phyloP scores from a whole-genome alignment of 495 filamentous ascomycete genomes.

The Schizothecium vesticola region DNA sequence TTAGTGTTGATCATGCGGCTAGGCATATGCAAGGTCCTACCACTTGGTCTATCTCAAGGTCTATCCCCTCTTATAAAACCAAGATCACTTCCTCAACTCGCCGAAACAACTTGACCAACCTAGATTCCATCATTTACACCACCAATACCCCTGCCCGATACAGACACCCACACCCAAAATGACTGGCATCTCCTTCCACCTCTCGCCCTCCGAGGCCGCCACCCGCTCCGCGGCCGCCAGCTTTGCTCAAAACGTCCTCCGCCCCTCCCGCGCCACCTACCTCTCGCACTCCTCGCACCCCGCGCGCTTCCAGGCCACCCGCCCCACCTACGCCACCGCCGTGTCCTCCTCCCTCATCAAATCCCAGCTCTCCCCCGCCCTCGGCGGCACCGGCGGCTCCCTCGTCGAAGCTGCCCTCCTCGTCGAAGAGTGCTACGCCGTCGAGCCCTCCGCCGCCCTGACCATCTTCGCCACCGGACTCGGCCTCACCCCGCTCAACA shows the following conservation, averaged over 20 bases:
- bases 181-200: constrained; percentile 38
- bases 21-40: background rate
- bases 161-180: constrained; percentile 8
- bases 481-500: constrained; percentile 44
- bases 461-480: constrained; percentile 50
- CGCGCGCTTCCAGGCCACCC: constrained; percentile 43
- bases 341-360: constrained; percentile 43
- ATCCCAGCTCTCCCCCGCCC: constrained; percentile 37
- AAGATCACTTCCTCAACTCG: background rate
- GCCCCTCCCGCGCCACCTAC: constrained; percentile 33
- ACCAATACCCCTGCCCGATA: background rate
- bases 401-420: constrained; percentile 46
- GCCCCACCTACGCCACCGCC: constrained; percentile 40
- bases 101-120: background rate
- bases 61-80: background rate
- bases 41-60: too few species aligned
- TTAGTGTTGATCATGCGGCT: background rate
- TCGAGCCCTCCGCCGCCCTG: constrained; percentile 43
- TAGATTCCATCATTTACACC: background rate
- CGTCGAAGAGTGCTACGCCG: constrained; percentile 48
- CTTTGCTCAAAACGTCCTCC: constrained; percentile 35
- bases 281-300: constrained; percentile 23
- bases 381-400: constrained; percentile 40
- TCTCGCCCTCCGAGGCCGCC: constrained; percentile 29
- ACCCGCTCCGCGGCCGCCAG: constrained; percentile 29